A percentile compares a stretch with the other conserved stretches of the same genome.
These are phyloP conservation scores for Xylariales sp. DNA, from an alignment of 2,329 filamentous ascomycete species.

Conservation along the genomic window DNA sequence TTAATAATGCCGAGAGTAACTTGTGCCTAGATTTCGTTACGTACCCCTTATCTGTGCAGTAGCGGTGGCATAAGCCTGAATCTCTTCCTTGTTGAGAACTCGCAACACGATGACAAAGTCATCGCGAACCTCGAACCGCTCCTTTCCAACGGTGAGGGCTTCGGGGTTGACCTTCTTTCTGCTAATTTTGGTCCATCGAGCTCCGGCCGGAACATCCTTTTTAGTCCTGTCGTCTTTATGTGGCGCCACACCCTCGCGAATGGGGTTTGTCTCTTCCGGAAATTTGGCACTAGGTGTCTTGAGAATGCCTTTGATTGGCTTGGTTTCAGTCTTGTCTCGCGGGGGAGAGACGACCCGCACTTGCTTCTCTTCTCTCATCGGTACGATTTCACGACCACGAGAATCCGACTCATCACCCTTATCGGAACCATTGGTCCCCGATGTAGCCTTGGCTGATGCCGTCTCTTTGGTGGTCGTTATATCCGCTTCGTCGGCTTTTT, in stretches of 20 bases:
- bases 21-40: slow-evolving; percentile 42
- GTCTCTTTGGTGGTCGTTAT: slow-evolving; percentile 34
- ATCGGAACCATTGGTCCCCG: slow-evolving; percentile 34
- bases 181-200: slow-evolving; percentile 93
- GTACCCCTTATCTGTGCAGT: slow-evolving; percentile 85
- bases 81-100: slow-evolving; percentile 88
- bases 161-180: slow-evolving; percentile 89
- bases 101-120: slow-evolving; percentile 94
- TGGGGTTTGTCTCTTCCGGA: slow-evolving; percentile 84
- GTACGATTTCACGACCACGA: slow-evolving; percentile 56
- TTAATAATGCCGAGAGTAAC: background rate
- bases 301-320: slow-evolving; percentile 84
- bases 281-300: slow-evolving; percentile 85
- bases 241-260: slow-evolving; percentile 92
- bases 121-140: slow-evolving; percentile 90
- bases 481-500: slow-evolving; percentile 41
- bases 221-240: slow-evolving; percentile 84
- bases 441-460: slow-evolving; percentile 33
- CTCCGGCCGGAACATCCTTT: slow-evolving; percentile 79
- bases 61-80: slow-evolving; percentile 84
- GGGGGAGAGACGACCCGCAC: slow-evolving; percentile 81
- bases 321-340: slow-evolving; percentile 70
- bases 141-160: slow-evolving; percentile 85
- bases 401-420: slow-evolving; percentile 44
- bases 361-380: slow-evolving; percentile 57